These are phyloP conservation scores for Alternaria incomplexa DNA, from an alignment of 2,329 filamentous ascomycete species.

Conservation along the genomic window DNA sequence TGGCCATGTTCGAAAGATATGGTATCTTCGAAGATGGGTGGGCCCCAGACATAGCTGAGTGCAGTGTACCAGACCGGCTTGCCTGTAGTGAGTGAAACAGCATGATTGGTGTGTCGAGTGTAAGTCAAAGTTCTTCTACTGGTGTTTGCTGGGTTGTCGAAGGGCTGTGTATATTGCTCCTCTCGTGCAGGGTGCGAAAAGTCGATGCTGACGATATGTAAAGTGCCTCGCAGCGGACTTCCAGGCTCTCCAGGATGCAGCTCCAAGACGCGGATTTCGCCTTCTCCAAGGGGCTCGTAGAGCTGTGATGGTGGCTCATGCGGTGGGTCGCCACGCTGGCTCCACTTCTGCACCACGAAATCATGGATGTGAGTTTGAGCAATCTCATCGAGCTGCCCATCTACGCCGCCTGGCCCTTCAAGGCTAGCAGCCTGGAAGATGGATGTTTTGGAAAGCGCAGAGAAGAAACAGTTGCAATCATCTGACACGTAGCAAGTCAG, in stretches of 20 bases:
- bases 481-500: not conserved
- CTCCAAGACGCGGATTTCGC: slow-evolving; percentile 32
- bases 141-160: not conserved
- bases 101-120: slow-evolving; percentile 24
- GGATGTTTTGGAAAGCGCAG: slow-evolving; percentile 13
- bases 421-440: slow-evolving; percentile 13
- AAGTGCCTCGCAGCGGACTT: slow-evolving; percentile 8
- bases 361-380: slow-evolving; percentile 7
- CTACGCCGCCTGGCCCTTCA: not conserved
- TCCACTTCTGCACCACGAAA: slow-evolving; percentile 7
- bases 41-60: slow-evolving; percentile 32
- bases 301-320: not conserved
- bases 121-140: slow-evolving; percentile 2
- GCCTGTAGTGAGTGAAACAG: slow-evolving; percentile 16
- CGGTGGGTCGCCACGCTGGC: not conserved
- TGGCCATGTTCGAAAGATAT: slow-evolving; percentile 10
- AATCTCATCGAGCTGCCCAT: slow-evolving; percentile 10
- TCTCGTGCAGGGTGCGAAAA: slow-evolving; percentile 22
- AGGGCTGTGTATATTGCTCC: not conserved
- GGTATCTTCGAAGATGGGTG: slow-evolving; percentile 19
- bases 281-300: slow-evolving; percentile 11
- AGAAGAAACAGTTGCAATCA: slow-evolving; percentile 21
- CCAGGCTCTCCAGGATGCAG: slow-evolving; percentile 17
- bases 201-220: slow-evolving; percentile 28
- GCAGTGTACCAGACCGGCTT: slow-evolving; percentile 30